phyloP scores from a whole-genome alignment of 352 stramenopile genomes.

The Pythium vanterpoolii region DNA sequence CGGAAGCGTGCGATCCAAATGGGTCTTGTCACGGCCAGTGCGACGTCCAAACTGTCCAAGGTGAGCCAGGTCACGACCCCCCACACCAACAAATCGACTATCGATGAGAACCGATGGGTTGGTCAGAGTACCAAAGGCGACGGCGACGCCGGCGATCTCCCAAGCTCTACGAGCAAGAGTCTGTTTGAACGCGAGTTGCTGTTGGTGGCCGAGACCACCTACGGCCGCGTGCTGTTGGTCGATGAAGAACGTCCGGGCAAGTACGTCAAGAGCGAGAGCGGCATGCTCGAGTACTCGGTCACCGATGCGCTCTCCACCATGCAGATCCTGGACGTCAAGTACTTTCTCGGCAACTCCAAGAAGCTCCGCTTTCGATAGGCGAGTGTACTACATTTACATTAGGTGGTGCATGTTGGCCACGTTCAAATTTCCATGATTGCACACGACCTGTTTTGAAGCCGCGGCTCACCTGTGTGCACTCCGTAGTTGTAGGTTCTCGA shows the following conservation, averaged over 20 bases:
- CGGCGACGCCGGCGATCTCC: background rate
- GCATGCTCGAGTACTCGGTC: constrained; percentile 33
- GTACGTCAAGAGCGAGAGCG: constrained; percentile 23
- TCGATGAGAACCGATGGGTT: background rate
- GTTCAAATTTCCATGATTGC: no score
- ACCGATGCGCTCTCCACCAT: constrained; percentile 45
- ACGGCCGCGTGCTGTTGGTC: constrained; percentile 36
- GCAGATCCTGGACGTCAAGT: constrained; percentile 52
- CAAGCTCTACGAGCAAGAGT: constrained; percentile 22
- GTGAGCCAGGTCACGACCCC: no score
- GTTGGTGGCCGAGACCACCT: constrained; percentile 30
- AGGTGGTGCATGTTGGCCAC: no score
- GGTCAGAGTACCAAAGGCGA: background rate
- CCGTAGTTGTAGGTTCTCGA: no score
- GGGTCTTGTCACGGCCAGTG: constrained; percentile 22
- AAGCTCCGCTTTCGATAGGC: constrained; percentile 26
- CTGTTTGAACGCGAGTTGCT: constrained; percentile 37
- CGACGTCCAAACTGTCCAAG: no score
- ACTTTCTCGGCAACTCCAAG: constrained; percentile 40
- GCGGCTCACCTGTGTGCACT: no score
- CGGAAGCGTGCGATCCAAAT: constrained; percentile 32
- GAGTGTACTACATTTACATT: no score
- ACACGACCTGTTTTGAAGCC: no score
- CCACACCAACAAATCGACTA: no score
- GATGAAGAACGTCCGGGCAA: constrained; percentile 30